Conservation (phyloP, 768 basidiomycete species). For the Mycena maculata region DNA sequence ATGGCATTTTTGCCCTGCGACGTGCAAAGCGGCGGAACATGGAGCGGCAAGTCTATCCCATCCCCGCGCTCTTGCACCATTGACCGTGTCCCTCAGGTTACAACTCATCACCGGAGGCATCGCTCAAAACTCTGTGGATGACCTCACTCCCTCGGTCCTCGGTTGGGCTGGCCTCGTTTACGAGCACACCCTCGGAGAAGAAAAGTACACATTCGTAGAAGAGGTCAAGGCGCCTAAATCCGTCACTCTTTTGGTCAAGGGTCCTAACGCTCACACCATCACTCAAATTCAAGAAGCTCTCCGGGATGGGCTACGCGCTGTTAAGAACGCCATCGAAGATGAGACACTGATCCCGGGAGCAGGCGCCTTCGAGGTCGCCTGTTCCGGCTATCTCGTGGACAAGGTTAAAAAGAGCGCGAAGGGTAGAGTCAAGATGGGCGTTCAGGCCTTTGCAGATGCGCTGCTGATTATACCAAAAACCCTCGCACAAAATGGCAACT, state of each 20-base stretch:
- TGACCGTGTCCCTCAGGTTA: constrained; percentile 60
- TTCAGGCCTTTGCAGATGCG: constrained; percentile 97
- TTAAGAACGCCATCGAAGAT: constrained; percentile 97
- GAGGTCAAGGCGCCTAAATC: constrained; percentile 95
- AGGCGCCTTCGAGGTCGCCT: constrained; percentile 96
- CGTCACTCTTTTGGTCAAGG: constrained; percentile 97
- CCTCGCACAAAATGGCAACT: constrained; percentile 94
- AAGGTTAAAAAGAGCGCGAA: constrained; percentile 87
- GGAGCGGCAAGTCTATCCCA: constrained; percentile 77
- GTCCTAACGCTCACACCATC: constrained; percentile 95
- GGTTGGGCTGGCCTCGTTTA: constrained; percentile 99
- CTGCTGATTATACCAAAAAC: constrained; percentile 96
- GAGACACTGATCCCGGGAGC: constrained; percentile 92
- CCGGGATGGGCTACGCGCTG: constrained; percentile 93
- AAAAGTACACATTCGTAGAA: constrained; percentile 98
- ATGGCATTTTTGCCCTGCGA: constrained; percentile 93
- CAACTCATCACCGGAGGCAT: constrained; percentile 95
- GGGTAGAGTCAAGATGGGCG: constrained; percentile 96
- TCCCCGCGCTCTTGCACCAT: neutral
- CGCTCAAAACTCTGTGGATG: constrained; percentile 98
- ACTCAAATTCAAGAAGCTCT: constrained; percentile 98
- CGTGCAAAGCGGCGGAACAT: constrained; percentile 98
- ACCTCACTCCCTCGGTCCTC: constrained; percentile 89
- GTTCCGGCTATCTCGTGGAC: constrained; percentile 84
- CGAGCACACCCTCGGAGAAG: constrained; percentile 98